Evolutionary conservation across 768 basidiomycete genomes (phyloP).

Genomic region (Grammothele lineata): DNA sequence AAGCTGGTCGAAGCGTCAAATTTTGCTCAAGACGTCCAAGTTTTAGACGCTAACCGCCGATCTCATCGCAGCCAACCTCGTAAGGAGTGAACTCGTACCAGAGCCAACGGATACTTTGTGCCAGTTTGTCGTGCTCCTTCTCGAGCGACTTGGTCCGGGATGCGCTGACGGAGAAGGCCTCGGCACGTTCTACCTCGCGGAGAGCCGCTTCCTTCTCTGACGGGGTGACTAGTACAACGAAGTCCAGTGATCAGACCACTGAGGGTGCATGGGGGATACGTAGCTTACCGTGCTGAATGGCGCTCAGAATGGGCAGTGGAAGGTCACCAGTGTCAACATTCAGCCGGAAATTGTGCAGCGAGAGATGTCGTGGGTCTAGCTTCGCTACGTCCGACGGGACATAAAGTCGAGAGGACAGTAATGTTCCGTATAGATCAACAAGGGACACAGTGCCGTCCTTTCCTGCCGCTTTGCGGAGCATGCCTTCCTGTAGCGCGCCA

Average conservation of each 20-base stretch:
- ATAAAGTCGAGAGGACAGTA: constrained; percentile 21
- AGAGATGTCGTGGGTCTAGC: constrained; percentile 20
- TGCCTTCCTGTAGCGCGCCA: constrained; percentile 7
- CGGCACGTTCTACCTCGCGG: constrained; percentile 5
- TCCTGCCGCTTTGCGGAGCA: constrained; percentile 22
- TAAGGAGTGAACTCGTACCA: constrained; percentile 27
- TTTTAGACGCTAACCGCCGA: constrained; percentile 18
- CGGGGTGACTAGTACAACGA: constrained; percentile 8
- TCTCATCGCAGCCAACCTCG: constrained; percentile 25
- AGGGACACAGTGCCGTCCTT: constrained; percentile 18
- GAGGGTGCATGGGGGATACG: neutral
- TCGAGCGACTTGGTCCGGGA: constrained; percentile 2
- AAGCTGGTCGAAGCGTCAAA: too few species aligned
- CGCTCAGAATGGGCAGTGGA: constrained; percentile 23
- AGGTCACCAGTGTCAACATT: constrained; percentile 19
- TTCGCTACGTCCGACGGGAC: constrained; percentile 15
- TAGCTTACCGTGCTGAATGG: constrained; percentile 22
- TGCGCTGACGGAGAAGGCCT: constrained; percentile 6
- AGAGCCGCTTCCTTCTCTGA: constrained; percentile 10
- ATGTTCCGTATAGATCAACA: constrained; percentile 25
- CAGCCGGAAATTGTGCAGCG: constrained; percentile 21
- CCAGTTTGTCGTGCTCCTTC: constrained; percentile 5
- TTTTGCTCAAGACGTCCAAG: too few species aligned
- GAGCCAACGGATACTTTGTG: constrained; percentile 14
- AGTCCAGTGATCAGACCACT: neutral